A percentile compares a stretch with the other conserved stretches of the same genome.
These are phyloP conservation scores for Teunomyces kruisii DNA, from an alignment of 805 yeast genomes.

Conservation along the genomic window DNA sequence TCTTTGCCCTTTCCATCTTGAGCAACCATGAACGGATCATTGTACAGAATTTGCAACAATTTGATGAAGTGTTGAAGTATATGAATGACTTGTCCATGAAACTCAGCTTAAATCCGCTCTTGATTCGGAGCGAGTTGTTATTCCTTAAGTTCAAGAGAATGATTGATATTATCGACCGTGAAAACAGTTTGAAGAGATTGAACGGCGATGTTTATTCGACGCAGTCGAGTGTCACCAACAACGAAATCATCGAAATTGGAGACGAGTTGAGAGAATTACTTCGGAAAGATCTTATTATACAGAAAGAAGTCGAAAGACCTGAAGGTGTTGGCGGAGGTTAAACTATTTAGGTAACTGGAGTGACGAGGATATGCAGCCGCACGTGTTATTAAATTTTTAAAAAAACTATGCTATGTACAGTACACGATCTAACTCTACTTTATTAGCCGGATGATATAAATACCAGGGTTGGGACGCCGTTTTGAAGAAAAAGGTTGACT, in stretches of 20 bases:
- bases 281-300: constrained; percentile 59
- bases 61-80: constrained; percentile 90
- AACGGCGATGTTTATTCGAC: constrained; percentile 16
- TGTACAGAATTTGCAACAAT: constrained; percentile 66
- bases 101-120: constrained; percentile 69
- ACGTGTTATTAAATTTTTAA: neutral
- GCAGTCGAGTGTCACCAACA: constrained; percentile 2
- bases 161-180: constrained; percentile 73
- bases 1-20: constrained; percentile 84
- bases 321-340: constrained; percentile 48
- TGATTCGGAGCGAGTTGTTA: constrained; percentile 81
- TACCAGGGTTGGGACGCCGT: neutral
- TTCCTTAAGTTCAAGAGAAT: constrained; percentile 79
- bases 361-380: neutral
- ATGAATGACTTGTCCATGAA: constrained; percentile 86
- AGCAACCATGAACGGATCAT: constrained; percentile 83
- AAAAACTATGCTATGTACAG: neutral
- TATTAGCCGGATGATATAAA: neutral
- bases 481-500: neutral
- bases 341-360: neutral
- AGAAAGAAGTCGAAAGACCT: constrained; percentile 54
- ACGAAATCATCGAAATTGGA: constrained; percentile 33
- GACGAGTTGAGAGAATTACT: constrained; percentile 61
- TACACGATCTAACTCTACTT: neutral
- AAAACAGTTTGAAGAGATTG: constrained; percentile 22